A percentile compares a stretch with the other conserved stretches of the same genome.
Evolutionary conservation across 371 early-diverging fungal genomes (phyloP).

Genomic region (Lichtheimia ramosa): DNA sequence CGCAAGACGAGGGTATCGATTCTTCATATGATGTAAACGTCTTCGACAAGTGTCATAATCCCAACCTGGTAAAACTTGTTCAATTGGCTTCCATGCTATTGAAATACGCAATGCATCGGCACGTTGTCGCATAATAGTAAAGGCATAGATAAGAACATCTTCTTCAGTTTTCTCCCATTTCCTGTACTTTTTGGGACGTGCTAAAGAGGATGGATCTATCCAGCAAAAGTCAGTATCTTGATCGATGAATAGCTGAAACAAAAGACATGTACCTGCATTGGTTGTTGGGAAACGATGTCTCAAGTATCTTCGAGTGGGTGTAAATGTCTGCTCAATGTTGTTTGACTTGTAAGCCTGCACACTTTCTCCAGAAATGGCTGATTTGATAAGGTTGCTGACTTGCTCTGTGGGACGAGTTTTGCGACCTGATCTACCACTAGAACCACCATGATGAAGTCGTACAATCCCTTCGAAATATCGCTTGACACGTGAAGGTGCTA

Average conservation of each 20-base stretch:
- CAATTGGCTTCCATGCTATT: conserved; percentile 16
- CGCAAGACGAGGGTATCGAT: background rate
- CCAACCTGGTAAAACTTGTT: conserved; percentile 9
- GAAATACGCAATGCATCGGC: background rate
- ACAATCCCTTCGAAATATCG: conserved; percentile 15
- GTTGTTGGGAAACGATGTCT: background rate
- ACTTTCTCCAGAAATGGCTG: background rate
- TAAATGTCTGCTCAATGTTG: conserved; percentile 12
- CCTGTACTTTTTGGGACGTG: background rate
- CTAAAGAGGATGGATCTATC: no score
- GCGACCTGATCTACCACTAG: background rate
- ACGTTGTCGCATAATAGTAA: conserved; percentile 18
- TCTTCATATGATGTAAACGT: background rate
- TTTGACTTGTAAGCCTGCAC: background rate
- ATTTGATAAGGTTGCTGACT: background rate
- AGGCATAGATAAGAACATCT: conserved; percentile 12
- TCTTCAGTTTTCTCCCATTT: conserved; percentile 10
- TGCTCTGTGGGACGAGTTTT: background rate
- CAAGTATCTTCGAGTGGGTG: conserved; percentile 11
- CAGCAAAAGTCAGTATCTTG: background rate
- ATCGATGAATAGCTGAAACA: background rate
- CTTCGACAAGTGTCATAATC: conserved; percentile 5
- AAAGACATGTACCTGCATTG: background rate
- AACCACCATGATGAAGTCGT: background rate
- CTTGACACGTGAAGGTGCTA: conserved; percentile 14